These are phyloP conservation scores for Sphagnum tenellum DNA, from an alignment of 225 moss, liverwort and hornwort genomes.

Conservation along the genomic window DNA sequence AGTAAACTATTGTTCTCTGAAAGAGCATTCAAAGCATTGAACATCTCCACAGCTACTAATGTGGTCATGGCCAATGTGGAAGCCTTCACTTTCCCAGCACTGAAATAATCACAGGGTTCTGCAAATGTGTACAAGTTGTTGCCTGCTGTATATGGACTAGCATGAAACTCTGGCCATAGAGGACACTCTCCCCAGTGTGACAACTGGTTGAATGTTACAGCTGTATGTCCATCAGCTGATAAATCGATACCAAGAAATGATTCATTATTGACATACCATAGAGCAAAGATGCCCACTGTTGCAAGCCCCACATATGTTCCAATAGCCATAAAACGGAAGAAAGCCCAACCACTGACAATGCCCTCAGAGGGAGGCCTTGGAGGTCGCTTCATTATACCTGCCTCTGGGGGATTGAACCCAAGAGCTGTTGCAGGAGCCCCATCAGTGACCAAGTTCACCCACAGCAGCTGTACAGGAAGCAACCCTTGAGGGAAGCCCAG, in stretches of 20 bases:
- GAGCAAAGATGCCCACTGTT: slow-evolving; percentile 46
- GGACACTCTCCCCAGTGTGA: slow-evolving; percentile 44
- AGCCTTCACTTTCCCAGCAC: slow-evolving; percentile 45
- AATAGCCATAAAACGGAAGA: slow-evolving; percentile 43
- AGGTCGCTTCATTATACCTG: slow-evolving; percentile 42
- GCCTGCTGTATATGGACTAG: slow-evolving; percentile 26
- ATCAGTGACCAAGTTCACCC: slow-evolving; percentile 67
- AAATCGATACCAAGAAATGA: slow-evolving; percentile 45
- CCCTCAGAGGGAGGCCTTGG: slow-evolving; percentile 32
- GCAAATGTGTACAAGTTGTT: slow-evolving; percentile 22
- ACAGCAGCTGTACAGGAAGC: slow-evolving; percentile 56
- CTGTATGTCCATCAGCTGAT: slow-evolving; percentile 34
- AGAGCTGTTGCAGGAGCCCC: slow-evolving; percentile 60
- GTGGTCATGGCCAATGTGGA: slow-evolving; percentile 50
- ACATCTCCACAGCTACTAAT: slow-evolving; percentile 55
- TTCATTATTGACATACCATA: slow-evolving; percentile 46
- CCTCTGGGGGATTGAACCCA: slow-evolving; percentile 54
- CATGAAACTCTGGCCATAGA: slow-evolving; percentile 34
- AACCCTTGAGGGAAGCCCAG: slow-evolving; percentile 50
- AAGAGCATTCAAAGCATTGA: slow-evolving; percentile 51
- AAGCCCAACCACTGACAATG: slow-evolving; percentile 40
- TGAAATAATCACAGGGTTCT: slow-evolving; percentile 48
- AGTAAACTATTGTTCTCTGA: slow-evolving; percentile 51
- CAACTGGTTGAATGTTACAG: slow-evolving; percentile 39
- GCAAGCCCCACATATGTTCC: slow-evolving; percentile 42